Evolutionary conservation across 2,329 filamentous ascomycete species (phyloP).

Genomic region (Monilinia laxa): DNA sequence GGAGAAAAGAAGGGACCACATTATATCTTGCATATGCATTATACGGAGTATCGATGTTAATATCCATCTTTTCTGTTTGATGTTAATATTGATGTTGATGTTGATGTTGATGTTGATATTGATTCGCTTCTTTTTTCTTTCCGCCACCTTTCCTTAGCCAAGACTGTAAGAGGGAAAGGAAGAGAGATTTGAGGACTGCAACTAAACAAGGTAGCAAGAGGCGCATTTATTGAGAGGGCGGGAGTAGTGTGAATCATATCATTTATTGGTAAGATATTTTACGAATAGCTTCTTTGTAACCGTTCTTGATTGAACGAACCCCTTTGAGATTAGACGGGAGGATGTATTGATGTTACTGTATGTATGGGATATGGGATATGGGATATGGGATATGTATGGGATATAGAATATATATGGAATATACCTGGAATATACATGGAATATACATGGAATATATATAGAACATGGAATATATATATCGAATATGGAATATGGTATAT

Average conservation of each 20-base stretch:
- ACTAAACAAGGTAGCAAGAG: slow-evolving; percentile 9
- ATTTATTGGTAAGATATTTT: no score
- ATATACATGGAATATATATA: no score
- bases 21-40: slow-evolving; percentile 17
- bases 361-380: no score
- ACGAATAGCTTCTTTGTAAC: slow-evolving; percentile 8
- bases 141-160: background rate
- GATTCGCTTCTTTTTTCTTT: background rate
- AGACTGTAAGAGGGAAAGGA: slow-evolving; percentile 1
- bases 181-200: background rate
- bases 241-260: no score
- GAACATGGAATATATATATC: no score
- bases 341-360: background rate
- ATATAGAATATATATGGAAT: no score
- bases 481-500: no score
- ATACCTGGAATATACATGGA: no score
- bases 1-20: background rate
- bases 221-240: background rate
- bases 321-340: background rate
- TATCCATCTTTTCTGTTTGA: background rate
- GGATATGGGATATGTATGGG: no score
- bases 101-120: background rate
- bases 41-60: slow-evolving; percentile 1
- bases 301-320: background rate
- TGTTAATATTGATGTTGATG: background rate